These are phyloP conservation scores for Boletus rufocinnamomeus DNA, from an alignment of 768 basidiomycete species.

Conservation along the genomic window DNA sequence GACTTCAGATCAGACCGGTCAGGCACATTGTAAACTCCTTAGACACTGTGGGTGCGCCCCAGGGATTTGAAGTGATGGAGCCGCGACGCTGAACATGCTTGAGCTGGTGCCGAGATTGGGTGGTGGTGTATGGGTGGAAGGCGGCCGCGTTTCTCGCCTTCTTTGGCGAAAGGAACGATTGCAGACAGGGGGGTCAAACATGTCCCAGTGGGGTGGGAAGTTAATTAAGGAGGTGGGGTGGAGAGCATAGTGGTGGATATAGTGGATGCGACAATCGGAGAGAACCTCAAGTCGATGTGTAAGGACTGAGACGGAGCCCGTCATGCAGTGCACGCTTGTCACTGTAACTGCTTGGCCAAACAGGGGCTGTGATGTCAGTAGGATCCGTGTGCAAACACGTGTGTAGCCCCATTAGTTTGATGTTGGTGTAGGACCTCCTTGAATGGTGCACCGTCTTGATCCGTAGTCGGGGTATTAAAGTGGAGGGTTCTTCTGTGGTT, in stretches of 20 bases:
- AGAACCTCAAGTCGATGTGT: background rate
- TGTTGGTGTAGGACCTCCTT: background rate
- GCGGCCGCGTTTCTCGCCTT: no score
- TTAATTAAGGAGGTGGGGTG: background rate
- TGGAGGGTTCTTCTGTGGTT: background rate
- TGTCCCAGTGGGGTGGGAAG: background rate
- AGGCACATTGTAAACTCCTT: no score
- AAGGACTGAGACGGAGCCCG: background rate
- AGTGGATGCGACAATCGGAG: background rate
- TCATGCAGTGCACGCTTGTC: background rate
- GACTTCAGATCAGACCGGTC: no score
- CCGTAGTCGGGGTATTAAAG: background rate
- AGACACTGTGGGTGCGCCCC: no score
- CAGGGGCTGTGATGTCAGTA: background rate
- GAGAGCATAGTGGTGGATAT: no score
- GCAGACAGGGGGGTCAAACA: no score
- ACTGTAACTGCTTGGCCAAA: background rate
- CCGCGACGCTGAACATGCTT: no score
- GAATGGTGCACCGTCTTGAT: background rate
- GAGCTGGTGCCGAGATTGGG: no score
- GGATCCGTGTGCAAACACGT: background rate
- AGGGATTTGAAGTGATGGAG: no score
- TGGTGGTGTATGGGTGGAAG: no score
- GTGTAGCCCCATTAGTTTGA: no score
- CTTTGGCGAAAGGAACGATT: no score